phyloP scores from a whole-genome alignment of 306 rosid genomes.

The Adenanthera pavonina region DNA sequence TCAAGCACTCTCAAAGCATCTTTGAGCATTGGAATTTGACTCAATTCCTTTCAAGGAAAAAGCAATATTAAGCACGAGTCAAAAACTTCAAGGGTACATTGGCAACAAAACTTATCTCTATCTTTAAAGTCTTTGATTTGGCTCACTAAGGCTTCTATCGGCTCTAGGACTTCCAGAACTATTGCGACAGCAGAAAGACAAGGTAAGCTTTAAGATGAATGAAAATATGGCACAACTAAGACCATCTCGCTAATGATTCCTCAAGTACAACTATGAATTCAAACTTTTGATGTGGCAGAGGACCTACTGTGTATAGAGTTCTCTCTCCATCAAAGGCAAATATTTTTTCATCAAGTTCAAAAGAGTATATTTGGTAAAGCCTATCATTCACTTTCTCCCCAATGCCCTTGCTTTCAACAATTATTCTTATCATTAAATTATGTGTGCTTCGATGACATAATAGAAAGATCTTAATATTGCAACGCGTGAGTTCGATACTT shows the following conservation, averaged over 20 bases:
- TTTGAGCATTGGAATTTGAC: slow-evolving; percentile 52
- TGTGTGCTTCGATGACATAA: too few species aligned
- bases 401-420: slow-evolving; percentile 67
- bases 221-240: neutral
- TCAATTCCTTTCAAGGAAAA: slow-evolving; percentile 60
- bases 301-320: slow-evolving; percentile 76
- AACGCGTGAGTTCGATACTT: too few species aligned
- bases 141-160: slow-evolving; percentile 47
- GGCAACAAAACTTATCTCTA: slow-evolving; percentile 64
- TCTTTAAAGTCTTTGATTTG: slow-evolving; percentile 61
- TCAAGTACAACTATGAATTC: slow-evolving; percentile 79
- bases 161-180: slow-evolving; percentile 52
- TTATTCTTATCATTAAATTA: too few species aligned
- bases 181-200: slow-evolving; percentile 34
- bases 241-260: slow-evolving; percentile 70
- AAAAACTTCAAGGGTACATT: slow-evolving; percentile 72
- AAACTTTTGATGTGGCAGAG: slow-evolving; percentile 63
- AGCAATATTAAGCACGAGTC: too few species aligned
- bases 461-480: too few species aligned
- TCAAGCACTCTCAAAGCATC: slow-evolving; percentile 87
- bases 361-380: slow-evolving; percentile 66
- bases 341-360: slow-evolving; percentile 64
- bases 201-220: slow-evolving; percentile 37
- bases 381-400: slow-evolving; percentile 77
- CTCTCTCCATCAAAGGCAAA: slow-evolving; percentile 84